These are phyloP conservation scores for Acer saccharum DNA, from an alignment of 345 rosid genomes.

Conservation along the genomic window DNA sequence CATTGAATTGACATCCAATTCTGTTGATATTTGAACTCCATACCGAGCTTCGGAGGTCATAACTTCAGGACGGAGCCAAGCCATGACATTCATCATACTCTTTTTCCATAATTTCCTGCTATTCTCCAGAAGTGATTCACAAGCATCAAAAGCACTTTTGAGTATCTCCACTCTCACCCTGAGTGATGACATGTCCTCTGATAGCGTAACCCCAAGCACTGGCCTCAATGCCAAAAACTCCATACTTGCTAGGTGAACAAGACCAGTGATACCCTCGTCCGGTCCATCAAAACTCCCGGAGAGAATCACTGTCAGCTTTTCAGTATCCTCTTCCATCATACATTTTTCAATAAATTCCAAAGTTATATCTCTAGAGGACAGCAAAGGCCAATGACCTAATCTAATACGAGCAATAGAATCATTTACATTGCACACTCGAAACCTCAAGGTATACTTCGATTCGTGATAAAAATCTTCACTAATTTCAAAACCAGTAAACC, in stretches of 20 bases:
- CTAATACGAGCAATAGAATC: conserved; percentile 64
- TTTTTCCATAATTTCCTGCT: conserved; percentile 79
- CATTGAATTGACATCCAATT: conserved; percentile 32
- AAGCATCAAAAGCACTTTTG: conserved; percentile 63
- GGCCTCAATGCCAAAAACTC: conserved; percentile 73
- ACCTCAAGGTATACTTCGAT: conserved; percentile 57
- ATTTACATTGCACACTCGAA: conserved; percentile 53
- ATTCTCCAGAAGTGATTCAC: conserved; percentile 72
- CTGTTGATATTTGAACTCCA: conserved; percentile 37
- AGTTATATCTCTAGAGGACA: conserved; percentile 58
- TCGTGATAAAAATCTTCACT: conserved; percentile 41
- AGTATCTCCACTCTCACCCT: conserved; percentile 85
- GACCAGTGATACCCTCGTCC: conserved; percentile 78
- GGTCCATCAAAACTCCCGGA: conserved; percentile 87
- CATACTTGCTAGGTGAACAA: conserved; percentile 73
- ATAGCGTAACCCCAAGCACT: conserved; percentile 30
- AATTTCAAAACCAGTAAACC: conserved; percentile 37
- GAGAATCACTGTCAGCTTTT: conserved; percentile 44
- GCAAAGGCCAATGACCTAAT: conserved; percentile 86
- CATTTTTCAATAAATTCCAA: conserved; percentile 59
- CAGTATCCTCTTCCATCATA: conserved; percentile 32
- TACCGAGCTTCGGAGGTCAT: conserved; percentile 78
- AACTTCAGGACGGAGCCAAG: conserved; percentile 94
- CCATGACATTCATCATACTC: conserved; percentile 88
- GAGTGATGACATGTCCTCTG: conserved; percentile 46